A percentile compares a stretch with the other conserved stretches of the same genome.
Conservation (phyloP, 495 filamentous ascomycete species). For the Trypethelium eluteriae region DNA sequence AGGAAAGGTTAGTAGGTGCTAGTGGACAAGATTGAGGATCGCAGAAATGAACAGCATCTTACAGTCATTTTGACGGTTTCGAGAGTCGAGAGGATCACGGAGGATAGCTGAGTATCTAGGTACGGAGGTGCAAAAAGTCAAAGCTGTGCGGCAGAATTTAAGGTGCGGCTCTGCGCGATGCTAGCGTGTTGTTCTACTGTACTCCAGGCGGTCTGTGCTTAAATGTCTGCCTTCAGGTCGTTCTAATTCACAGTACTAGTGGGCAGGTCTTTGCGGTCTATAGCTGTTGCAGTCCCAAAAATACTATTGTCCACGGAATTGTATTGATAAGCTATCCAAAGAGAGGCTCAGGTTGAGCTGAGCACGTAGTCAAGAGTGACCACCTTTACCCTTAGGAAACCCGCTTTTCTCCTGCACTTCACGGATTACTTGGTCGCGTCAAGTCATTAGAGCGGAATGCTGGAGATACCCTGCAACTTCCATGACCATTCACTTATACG, state of each 20-base stretch:
- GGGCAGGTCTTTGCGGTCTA: not conserved
- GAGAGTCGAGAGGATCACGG: not conserved
- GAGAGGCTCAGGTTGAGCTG: constrained; percentile 8
- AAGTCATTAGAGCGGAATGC: not conserved
- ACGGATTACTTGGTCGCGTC: not conserved
- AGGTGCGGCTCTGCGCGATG: constrained; percentile 7
- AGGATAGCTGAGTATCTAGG: not conserved
- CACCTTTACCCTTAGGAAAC: not conserved
- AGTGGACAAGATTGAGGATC: not conserved
- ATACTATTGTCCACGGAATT: too few species aligned
- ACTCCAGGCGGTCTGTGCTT: too few species aligned
- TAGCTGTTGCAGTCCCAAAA: not conserved
- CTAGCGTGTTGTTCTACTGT: not conserved
- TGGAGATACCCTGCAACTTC: not conserved
- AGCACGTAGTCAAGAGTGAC: not conserved
- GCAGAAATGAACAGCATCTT: not conserved
- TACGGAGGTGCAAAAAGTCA: not conserved
- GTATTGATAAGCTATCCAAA: too few species aligned
- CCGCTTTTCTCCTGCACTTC: not conserved
- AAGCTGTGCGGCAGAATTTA: constrained; percentile 8
- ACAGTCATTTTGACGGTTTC: not conserved
- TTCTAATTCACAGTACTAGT: not conserved
- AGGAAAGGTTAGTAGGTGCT: not conserved
- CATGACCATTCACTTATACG: not conserved
- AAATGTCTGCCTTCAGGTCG: not conserved